Evolutionary conservation across 371 early-diverging fungal genomes (phyloP).

Genomic region (Apophysomyces variabilis): DNA sequence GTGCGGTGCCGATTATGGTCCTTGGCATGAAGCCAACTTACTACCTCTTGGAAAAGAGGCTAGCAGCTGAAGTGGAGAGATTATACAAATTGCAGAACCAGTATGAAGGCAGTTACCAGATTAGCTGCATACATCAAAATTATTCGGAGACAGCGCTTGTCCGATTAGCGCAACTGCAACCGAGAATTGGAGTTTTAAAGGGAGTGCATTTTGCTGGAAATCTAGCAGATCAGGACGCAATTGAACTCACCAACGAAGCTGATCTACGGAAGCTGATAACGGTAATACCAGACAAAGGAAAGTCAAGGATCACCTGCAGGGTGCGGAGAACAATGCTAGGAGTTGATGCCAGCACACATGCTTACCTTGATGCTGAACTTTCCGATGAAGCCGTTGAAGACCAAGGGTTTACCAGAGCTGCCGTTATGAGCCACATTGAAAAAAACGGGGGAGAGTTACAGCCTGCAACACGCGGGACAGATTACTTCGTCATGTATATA

Average conservation of each 20-base stretch:
- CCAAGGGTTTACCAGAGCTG: neutral
- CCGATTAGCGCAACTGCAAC: neutral
- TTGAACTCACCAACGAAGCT: neutral
- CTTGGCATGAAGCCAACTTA: neutral
- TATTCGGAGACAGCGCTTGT: neutral
- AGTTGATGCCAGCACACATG: neutral
- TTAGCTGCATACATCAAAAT: neutral
- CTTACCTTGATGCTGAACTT: neutral
- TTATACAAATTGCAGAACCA: neutral
- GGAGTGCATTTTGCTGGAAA: neutral
- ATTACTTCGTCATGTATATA: neutral
- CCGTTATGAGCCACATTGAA: neutral
- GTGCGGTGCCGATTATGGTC: neutral
- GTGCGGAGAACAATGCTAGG: neutral
- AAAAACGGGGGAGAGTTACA: neutral
- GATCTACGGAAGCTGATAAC: neutral
- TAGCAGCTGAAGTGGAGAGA: neutral
- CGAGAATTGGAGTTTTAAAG: neutral
- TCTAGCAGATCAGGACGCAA: neutral
- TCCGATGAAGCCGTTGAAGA: neutral
- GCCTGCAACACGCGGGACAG: neutral
- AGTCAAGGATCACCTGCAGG: neutral
- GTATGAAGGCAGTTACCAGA: neutral
- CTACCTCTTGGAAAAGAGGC: neutral
- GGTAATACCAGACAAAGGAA: neutral